Evolutionary conservation across 805 yeast genomes (phyloP).

Genomic region (Schizosaccharomyces pombe): DNA sequence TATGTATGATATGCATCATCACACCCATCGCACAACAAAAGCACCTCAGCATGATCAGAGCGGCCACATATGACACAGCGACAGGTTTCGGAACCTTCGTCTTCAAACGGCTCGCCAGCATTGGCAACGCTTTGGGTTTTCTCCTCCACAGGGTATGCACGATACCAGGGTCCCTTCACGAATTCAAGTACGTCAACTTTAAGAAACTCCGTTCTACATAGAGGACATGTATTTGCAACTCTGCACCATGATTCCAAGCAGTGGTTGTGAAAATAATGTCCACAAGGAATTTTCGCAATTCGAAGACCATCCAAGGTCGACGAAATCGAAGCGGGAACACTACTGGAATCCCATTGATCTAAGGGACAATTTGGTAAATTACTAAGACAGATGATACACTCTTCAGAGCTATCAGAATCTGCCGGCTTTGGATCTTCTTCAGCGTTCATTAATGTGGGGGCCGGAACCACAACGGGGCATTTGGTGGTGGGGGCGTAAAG

Average conservation of each 20-base stretch:
- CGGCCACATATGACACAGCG: conserved; percentile 13
- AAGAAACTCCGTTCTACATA: not conserved
- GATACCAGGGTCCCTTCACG: not conserved
- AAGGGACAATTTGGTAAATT: not conserved
- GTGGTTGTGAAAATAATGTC: not conserved
- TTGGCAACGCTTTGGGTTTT: not conserved
- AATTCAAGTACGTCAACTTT: not conserved
- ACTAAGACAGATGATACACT: not conserved
- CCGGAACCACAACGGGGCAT: too few relatives aligned
- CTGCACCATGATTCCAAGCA: not conserved
- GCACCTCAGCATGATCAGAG: conserved; percentile 13
- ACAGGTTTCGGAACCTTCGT: conserved; percentile 7
- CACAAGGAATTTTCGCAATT: not conserved
- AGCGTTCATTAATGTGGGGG: not conserved
- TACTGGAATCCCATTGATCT: not conserved
- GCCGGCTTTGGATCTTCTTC: not conserved
- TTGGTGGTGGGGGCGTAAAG: too few relatives aligned
- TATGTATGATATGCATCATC: conserved; percentile 15
- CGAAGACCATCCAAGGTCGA: not conserved
- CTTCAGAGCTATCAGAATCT: not conserved
- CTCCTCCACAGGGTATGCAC: not conserved
- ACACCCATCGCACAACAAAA: conserved; percentile 15
- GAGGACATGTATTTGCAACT: conserved; percentile 1
- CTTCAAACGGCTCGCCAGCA: not conserved
- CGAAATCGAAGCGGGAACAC: not conserved